These are phyloP conservation scores for Xylaria sp. DNA, from an alignment of 2,329 filamentous ascomycete genomes.

Conservation along the genomic window DNA sequence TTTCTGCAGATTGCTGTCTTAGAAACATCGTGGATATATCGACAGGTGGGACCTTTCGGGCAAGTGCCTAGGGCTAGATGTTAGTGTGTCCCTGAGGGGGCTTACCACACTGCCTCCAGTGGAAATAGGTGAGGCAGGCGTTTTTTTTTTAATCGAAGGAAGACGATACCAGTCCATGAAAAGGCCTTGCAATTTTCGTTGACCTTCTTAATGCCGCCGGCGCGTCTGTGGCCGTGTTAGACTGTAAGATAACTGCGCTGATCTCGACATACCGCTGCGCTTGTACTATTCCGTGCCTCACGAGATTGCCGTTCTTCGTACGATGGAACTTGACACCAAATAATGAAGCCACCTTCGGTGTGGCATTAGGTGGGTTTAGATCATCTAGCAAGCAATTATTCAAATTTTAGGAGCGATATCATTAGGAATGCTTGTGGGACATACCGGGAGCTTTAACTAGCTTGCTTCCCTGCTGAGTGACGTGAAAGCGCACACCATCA, in stretches of 20 bases:
- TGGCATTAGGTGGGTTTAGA: constrained; percentile 69
- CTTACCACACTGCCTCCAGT: constrained; percentile 54
- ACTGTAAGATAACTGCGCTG: constrained; percentile 39
- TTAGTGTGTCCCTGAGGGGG: constrained; percentile 55
- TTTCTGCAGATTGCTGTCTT: constrained; percentile 93
- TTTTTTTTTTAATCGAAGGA: constrained; percentile 48
- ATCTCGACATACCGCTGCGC: constrained; percentile 74
- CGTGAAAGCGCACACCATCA: constrained; percentile 77
- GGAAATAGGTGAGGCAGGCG: constrained; percentile 46
- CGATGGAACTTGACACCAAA: constrained; percentile 85
- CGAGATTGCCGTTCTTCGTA: constrained; percentile 88
- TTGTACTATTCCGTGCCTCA: constrained; percentile 78
- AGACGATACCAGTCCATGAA: constrained; percentile 73
- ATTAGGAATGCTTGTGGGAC: constrained; percentile 41
- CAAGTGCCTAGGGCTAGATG: constrained; percentile 75
- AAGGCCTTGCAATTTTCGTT: constrained; percentile 78
- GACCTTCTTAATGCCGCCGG: constrained; percentile 71
- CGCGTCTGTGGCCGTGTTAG: constrained; percentile 59
- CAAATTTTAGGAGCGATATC: constrained; percentile 37
- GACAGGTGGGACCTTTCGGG: constrained; percentile 81
- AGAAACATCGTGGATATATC: constrained; percentile 82
- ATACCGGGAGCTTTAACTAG: constrained; percentile 78
- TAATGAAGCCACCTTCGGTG: constrained; percentile 77
- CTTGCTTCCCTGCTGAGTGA: constrained; percentile 83
- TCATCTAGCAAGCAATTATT: constrained; percentile 58